phyloP scores from a whole-genome alignment of 108 stramenopile species.

The Fistulifera solaris region DNA sequence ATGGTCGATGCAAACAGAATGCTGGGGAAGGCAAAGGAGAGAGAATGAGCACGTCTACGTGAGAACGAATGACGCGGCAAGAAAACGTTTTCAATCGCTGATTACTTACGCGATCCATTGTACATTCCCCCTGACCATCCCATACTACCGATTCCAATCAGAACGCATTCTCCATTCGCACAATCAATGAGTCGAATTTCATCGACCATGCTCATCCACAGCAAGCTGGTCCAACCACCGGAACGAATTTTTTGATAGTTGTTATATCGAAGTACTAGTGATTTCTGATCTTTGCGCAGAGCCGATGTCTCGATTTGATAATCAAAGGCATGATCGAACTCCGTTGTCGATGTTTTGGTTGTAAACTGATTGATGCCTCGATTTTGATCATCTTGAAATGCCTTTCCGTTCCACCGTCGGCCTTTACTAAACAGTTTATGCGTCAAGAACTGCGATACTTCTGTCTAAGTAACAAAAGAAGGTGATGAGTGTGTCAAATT shows the following conservation, averaged over 20 bases:
- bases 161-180: conserved; percentile 2
- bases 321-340: conserved; percentile 8
- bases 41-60: too few species aligned
- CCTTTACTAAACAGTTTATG: conserved; percentile 20
- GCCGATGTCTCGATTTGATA: conserved; percentile 8
- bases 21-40: too few species aligned
- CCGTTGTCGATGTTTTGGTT: neutral
- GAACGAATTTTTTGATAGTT: conserved; percentile 11
- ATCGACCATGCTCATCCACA: conserved; percentile 18
- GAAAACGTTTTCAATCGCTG: too few species aligned
- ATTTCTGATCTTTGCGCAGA: neutral
- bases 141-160: conserved; percentile 20
- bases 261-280: conserved; percentile 6
- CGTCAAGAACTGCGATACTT: conserved; percentile 10
- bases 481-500: neutral
- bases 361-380: conserved; percentile 20
- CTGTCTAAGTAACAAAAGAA: conserved; percentile 2
- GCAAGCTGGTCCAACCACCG: too few species aligned
- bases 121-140: conserved; percentile 19
- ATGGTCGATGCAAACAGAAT: too few species aligned
- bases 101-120: too few species aligned
- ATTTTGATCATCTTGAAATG: neutral
- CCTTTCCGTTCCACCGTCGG: conserved; percentile 20
- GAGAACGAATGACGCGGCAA: too few species aligned
- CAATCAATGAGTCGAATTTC: conserved; percentile 12